Evolutionary conservation across 495 filamentous ascomycete genomes (phyloP).

Genomic region (Talaromyces proteolyticus): DNA sequence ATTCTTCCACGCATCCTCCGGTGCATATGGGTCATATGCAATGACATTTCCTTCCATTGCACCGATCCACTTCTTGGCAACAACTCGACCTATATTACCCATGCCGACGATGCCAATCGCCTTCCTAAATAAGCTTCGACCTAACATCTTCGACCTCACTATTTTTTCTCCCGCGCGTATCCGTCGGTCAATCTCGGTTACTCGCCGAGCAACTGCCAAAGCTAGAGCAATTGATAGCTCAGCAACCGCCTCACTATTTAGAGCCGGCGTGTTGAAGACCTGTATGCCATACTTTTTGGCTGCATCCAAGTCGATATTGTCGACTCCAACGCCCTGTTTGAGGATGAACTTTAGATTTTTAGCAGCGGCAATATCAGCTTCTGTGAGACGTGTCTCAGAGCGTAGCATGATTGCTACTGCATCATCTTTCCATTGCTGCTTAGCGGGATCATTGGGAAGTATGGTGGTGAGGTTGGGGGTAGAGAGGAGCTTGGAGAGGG

Average conservation of each 20-base stretch:
- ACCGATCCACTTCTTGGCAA: slow-evolving; percentile 2
- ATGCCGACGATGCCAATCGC: neutral
- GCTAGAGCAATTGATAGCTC: neutral
- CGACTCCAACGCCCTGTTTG: slow-evolving; percentile 1
- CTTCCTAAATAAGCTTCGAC: neutral
- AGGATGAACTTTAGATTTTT: neutral
- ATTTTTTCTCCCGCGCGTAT: neutral
- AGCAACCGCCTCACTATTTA: neutral
- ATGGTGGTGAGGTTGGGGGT: neutral
- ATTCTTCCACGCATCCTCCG: neutral
- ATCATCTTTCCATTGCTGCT: neutral
- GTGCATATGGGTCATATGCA: neutral
- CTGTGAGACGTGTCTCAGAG: neutral
- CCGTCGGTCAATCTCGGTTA: neutral
- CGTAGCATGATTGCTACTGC: neutral
- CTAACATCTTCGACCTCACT: neutral
- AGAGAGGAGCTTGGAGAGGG: neutral
- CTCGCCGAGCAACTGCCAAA: neutral
- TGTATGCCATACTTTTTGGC: neutral
- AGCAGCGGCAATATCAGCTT: neutral
- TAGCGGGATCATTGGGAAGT: neutral
- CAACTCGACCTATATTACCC: slow-evolving; percentile 1
- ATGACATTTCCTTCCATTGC: neutral
- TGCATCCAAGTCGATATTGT: neutral
- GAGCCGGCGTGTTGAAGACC: neutral